Evolutionary conservation across 495 filamentous ascomycete species (phyloP).

Genomic region (Penicillium crystallinum): DNA sequence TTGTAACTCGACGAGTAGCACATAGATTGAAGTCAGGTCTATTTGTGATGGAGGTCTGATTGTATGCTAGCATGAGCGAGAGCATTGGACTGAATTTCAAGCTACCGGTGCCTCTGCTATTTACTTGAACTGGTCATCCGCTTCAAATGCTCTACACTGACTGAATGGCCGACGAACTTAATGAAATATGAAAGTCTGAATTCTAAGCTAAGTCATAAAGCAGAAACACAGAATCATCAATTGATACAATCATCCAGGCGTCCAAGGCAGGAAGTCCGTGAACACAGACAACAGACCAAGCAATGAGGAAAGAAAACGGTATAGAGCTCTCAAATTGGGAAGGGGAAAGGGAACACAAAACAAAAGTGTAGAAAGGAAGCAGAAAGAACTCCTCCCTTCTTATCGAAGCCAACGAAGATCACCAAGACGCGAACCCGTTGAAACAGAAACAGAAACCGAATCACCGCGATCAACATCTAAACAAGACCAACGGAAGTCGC

Average conservation of each 20-base stretch:
- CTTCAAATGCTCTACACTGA: too few species aligned
- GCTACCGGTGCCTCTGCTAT: too few species aligned
- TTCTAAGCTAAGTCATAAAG: conserved; percentile 16
- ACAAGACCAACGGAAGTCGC: neutral
- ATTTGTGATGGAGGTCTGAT: too few species aligned
- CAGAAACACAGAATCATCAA: conserved; percentile 20
- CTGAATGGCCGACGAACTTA: neutral
- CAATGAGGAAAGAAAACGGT: conserved; percentile 17
- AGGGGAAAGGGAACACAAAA: neutral
- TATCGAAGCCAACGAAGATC: conserved; percentile 1
- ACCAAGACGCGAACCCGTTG: neutral
- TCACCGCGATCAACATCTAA: neutral
- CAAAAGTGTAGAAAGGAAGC: neutral
- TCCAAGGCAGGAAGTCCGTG: conserved; percentile 8
- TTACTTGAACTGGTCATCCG: too few species aligned
- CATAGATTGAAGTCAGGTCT: too few species aligned
- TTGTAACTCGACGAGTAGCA: too few species aligned
- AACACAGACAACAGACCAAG: conserved; percentile 14
- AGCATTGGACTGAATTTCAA: too few species aligned
- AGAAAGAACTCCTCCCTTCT: neutral
- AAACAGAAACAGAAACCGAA: neutral
- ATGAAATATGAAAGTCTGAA: neutral
- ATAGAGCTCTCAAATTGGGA: conserved; percentile 27
- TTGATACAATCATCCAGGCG: conserved; percentile 20
- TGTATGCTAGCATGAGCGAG: too few species aligned